Conservation (phyloP, 1,139 yeast species). For the Taphrina wiesneri region DNA sequence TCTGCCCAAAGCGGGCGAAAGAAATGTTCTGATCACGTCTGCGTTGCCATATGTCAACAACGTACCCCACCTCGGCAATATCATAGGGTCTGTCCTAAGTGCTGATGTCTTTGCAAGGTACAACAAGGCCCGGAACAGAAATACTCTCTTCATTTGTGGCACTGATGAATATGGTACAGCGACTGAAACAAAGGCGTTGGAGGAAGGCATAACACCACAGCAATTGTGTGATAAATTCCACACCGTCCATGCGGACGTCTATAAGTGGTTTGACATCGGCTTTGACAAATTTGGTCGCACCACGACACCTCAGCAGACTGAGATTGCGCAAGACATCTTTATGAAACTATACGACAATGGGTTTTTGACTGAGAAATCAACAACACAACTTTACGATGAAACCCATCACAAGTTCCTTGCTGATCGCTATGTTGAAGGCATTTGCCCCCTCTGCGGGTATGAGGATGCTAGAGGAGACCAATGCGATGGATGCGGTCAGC, state of each 20-base stretch:
- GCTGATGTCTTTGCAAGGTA: conserved; percentile 95
- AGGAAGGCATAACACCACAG: conserved; percentile 83
- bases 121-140: conserved; percentile 83
- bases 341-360: conserved; percentile 70
- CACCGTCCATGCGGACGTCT: conserved; percentile 79
- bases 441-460: conserved; percentile 90
- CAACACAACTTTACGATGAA: conserved; percentile 88
- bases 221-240: conserved; percentile 89
- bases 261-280: conserved; percentile 94
- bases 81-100: conserved; percentile 87
- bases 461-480: conserved; percentile 99
- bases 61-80: conserved; percentile 97
- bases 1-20: conserved; percentile 66
- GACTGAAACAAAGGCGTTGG: conserved; percentile 96
- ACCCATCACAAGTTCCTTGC: conserved; percentile 88
- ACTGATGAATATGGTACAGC: conserved; percentile 99
- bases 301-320: conserved; percentile 86
- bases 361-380: conserved; percentile 78
- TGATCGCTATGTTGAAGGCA: conserved; percentile 96
- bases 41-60: conserved; percentile 97
- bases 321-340: conserved; percentile 92
- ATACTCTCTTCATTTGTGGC: conserved; percentile 85
- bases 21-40: conserved; percentile 85
- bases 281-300: conserved; percentile 97
- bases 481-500: conserved; percentile 92